Conservation (phyloP, 2,329 filamentous ascomycete genomes). For the Talaromyces atroroseus region DNA sequence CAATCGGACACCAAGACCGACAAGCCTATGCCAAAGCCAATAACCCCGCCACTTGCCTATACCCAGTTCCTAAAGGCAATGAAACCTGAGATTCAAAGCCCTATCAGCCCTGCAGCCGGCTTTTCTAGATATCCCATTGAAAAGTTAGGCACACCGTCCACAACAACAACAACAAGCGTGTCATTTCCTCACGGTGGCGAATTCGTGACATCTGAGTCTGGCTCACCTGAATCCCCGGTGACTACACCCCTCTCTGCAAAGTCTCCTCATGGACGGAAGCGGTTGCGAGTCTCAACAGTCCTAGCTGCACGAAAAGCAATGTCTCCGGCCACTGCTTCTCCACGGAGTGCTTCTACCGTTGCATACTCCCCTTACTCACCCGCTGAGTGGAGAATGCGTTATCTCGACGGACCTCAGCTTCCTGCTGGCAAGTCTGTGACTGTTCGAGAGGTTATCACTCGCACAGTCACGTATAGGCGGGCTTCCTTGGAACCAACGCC, state of each 20-base stretch:
- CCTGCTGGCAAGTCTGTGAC: constrained; percentile 60
- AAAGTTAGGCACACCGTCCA: constrained; percentile 32
- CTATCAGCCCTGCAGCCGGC: constrained; percentile 53
- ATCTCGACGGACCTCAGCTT: constrained; percentile 55
- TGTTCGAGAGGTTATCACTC: constrained; percentile 86
- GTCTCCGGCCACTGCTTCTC: constrained; percentile 59
- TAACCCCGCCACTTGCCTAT: constrained; percentile 85
- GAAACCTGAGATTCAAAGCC: constrained; percentile 64
- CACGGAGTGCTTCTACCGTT: constrained; percentile 54
- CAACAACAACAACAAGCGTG: constrained; percentile 34
- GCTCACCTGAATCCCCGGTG: constrained; percentile 57
- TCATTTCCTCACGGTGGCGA: constrained; percentile 49
- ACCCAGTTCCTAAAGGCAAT: constrained; percentile 87
- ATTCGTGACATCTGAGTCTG: constrained; percentile 50
- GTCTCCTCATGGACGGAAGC: constrained; percentile 50
- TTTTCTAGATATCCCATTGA: constrained; percentile 40
- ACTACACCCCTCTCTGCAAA: constrained; percentile 52
- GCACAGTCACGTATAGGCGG: constrained; percentile 82
- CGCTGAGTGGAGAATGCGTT: constrained; percentile 69
- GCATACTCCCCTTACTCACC: constrained; percentile 72
- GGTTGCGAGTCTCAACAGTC: constrained; percentile 69
- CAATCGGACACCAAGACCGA: constrained; percentile 65
- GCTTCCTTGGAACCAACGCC: constrained; percentile 76
- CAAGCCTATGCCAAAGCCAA: constrained; percentile 63
- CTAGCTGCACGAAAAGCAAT: constrained; percentile 54